phyloP scores from a whole-genome alignment of 108 stramenopile species.

The Pseudonitzschia delicatissima region DNA sequence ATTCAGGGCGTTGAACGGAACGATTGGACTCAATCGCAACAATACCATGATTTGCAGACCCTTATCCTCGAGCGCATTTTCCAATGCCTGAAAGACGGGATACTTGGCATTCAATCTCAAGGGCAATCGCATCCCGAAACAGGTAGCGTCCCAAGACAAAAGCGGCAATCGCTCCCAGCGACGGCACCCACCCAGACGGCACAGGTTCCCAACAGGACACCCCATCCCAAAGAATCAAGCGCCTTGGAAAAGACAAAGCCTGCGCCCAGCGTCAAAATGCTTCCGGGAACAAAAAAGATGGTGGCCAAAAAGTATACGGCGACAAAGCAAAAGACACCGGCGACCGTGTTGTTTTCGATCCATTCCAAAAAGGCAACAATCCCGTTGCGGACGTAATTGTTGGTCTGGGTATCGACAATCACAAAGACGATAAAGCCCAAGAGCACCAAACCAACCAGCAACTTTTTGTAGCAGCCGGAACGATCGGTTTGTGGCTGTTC shows the following conservation, averaged over 20 bases:
- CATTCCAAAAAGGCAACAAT: conserved; percentile 52
- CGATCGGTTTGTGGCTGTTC: background rate
- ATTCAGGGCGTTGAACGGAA: conserved; percentile 67
- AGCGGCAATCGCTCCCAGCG: conserved; percentile 40
- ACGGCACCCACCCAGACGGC: conserved; percentile 65
- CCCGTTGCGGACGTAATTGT: conserved; percentile 21
- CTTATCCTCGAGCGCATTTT: conserved; percentile 52
- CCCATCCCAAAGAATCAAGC: conserved; percentile 48
- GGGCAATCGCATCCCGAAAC: conserved; percentile 49
- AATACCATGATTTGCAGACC: conserved; percentile 67
- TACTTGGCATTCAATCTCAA: conserved; percentile 26
- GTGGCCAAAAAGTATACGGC: conserved; percentile 57
- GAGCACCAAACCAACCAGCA: conserved; percentile 29
- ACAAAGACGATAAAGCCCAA: conserved; percentile 43
- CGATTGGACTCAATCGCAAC: conserved; percentile 55
- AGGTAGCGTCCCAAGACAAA: conserved; percentile 71
- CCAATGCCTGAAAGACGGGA: conserved; percentile 51
- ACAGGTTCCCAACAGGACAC: conserved; percentile 45
- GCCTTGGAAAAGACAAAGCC: conserved; percentile 70
- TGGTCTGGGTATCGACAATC: conserved; percentile 51
- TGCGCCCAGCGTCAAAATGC: conserved; percentile 65
- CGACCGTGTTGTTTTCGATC: conserved; percentile 51
- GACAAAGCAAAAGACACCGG: conserved; percentile 56
- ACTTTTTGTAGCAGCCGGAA: conserved; percentile 18
- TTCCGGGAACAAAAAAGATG: conserved; percentile 67